Evolutionary conservation across 768 basidiomycete species (phyloP).

Genomic region (Xerocomus spinulosus): DNA sequence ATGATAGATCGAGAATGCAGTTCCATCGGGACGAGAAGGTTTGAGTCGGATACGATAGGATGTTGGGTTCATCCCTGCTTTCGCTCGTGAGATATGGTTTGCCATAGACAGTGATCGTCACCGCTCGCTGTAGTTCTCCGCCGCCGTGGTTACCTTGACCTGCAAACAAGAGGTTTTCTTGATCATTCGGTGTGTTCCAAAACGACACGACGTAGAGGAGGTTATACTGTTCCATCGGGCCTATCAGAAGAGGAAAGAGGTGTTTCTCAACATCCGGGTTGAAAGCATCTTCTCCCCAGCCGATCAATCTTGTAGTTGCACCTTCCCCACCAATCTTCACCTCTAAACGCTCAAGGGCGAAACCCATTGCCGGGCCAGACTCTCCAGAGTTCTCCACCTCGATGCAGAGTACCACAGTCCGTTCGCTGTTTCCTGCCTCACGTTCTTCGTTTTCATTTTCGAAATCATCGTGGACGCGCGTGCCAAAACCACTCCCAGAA

Average conservation of each 20-base stretch:
- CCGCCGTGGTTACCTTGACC: conserved; percentile 30
- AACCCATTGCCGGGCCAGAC: conserved; percentile 54
- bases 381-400: conserved; percentile 85
- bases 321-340: conserved; percentile 71
- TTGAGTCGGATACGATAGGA: conserved; percentile 54
- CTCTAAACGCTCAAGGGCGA: conserved; percentile 70
- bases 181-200: conserved; percentile 57
- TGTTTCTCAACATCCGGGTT: conserved; percentile 33
- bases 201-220: conserved; percentile 88
- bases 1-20: conserved; percentile 75
- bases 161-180: conserved; percentile 34
- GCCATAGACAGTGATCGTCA: conserved; percentile 75
- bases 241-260: conserved; percentile 71
- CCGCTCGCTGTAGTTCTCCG: conserved; percentile 63
- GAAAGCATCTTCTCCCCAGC: conserved; percentile 42
- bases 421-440: conserved; percentile 72
- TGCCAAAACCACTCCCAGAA: conserved; percentile 30
- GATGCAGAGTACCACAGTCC: conserved; percentile 84
- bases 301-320: conserved; percentile 46
- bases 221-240: conserved; percentile 77
- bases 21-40: conserved; percentile 88
- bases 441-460: conserved; percentile 46
- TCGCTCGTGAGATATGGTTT: conserved; percentile 50
- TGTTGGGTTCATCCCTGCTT: conserved; percentile 13
- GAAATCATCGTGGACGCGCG: conserved; percentile 29